Conservation (phyloP, 139 green algal species). For the Closterium sp. region DNA sequence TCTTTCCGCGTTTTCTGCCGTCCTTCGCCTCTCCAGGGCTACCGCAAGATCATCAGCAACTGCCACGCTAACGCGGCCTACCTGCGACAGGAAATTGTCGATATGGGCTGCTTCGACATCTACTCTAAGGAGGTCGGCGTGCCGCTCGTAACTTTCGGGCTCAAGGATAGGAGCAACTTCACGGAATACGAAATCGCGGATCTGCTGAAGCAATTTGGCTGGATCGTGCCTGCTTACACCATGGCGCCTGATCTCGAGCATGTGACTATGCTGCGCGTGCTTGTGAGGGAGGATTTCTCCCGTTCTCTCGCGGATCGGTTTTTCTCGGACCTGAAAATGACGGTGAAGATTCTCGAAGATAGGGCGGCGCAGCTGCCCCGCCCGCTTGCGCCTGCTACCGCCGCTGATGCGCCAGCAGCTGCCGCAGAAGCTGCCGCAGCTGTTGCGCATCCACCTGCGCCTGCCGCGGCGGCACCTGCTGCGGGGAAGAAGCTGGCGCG, state of each 20-base stretch:
- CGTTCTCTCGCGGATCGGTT: constrained; percentile 34
- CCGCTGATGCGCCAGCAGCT: not conserved
- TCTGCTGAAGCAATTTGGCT: constrained; percentile 36
- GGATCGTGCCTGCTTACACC: constrained; percentile 54
- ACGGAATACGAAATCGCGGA: constrained; percentile 56
- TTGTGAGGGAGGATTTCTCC: constrained; percentile 43
- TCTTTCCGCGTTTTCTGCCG: not conserved
- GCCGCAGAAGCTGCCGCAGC: not conserved
- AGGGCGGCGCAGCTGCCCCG: not conserved
- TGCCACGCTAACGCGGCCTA: constrained; percentile 40
- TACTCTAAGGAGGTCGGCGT: constrained; percentile 54
- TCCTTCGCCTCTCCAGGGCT: constrained; percentile 16
- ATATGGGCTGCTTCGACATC: constrained; percentile 44
- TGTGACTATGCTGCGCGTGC: constrained; percentile 30
- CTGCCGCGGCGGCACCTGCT: not conserved
- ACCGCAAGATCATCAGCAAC: constrained; percentile 49
- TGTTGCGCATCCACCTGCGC: not conserved
- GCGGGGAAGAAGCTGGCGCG: not conserved
- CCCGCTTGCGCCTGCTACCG: not conserved
- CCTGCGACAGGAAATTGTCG: constrained; percentile 18
- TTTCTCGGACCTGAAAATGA: constrained; percentile 7
- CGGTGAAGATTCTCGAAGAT: not conserved
- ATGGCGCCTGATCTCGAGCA: constrained; percentile 54
- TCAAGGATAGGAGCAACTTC: constrained; percentile 36
- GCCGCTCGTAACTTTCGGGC: constrained; percentile 46